A percentile compares a stretch with the other conserved stretches of the same genome.
Evolutionary conservation across 2,329 filamentous ascomycete species (phyloP).

Genomic region (Fusarium beomiforme): DNA sequence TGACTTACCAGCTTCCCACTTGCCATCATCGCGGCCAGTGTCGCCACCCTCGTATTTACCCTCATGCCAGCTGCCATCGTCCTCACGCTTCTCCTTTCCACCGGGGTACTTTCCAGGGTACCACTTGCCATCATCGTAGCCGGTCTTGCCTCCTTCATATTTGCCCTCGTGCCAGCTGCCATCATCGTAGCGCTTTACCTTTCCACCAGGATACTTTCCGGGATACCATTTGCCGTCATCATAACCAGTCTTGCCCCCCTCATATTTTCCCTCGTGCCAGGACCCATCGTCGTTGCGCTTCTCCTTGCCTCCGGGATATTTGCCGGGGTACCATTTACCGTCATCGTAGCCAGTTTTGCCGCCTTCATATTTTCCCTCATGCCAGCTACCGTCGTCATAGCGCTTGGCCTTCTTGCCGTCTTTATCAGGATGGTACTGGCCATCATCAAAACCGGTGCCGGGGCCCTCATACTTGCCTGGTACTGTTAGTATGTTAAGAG

Average conservation of each 20-base stretch:
- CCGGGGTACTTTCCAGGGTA: constrained; percentile 27
- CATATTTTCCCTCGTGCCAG: background rate
- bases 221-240: constrained; percentile 27
- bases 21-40: background rate
- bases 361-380: constrained; percentile 23
- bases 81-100: constrained; percentile 3
- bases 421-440: background rate
- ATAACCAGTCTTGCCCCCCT: background rate
- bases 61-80: constrained; percentile 8
- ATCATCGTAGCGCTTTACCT: background rate
- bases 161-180: constrained; percentile 2
- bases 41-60: constrained; percentile 17
- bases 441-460: background rate
- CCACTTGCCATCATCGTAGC: constrained; percentile 21
- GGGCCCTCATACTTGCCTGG: constrained; percentile 23
- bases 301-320: constrained; percentile 16
- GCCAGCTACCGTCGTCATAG: constrained; percentile 9
- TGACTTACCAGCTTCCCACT: background rate
- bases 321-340: constrained; percentile 11
- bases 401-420: constrained; percentile 4
- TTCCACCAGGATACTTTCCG: constrained; percentile 30
- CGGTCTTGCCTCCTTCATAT: constrained; percentile 6
- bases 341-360: constrained; percentile 1
- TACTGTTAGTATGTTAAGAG: background rate
- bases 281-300: constrained; percentile 2